A percentile compares a stretch with the other conserved stretches of the same genome.
phyloP scores from a whole-genome alignment of 257 asterid genomes.

The Solanum lycopersicoides region DNA sequence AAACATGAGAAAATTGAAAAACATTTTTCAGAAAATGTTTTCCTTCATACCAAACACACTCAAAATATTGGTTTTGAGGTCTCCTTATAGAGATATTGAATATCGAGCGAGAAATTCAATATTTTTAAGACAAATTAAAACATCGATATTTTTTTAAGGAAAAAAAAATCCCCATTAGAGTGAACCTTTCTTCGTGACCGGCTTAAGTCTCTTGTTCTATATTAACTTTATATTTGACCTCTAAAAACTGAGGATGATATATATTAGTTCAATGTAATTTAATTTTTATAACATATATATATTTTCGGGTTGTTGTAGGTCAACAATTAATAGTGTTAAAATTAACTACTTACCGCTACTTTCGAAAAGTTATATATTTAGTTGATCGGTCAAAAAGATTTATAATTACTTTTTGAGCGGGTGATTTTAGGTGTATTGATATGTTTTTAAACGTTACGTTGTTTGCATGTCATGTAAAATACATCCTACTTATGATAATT shows the following conservation, averaged over 20 bases:
- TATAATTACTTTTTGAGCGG: not conserved
- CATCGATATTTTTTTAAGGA: not conserved
- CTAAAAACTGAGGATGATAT: not conserved
- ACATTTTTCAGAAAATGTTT: too few species aligned
- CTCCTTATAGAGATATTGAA: too few species aligned
- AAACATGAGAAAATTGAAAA: too few species aligned
- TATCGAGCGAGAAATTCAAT: fast-evolving
- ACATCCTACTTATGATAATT: not conserved
- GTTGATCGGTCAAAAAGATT: too few species aligned
- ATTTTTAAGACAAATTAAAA: not conserved
- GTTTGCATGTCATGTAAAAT: not conserved
- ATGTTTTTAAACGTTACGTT: not conserved
- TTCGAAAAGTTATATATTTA: not conserved
- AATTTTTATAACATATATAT: not conserved
- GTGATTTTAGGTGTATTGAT: too few species aligned
- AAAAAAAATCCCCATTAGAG: fast-evolving
- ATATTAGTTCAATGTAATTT: too few species aligned
- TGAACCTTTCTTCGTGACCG: not conserved
- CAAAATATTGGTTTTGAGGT: too few species aligned
- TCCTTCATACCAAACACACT: too few species aligned
- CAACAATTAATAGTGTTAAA: not conserved
- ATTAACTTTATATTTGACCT: not conserved
- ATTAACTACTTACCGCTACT: not conserved
- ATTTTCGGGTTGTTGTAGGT: not conserved
- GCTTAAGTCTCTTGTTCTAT: not conserved